Conservation (phyloP, 306 rosid genomes). For the Parietaria judaica region DNA sequence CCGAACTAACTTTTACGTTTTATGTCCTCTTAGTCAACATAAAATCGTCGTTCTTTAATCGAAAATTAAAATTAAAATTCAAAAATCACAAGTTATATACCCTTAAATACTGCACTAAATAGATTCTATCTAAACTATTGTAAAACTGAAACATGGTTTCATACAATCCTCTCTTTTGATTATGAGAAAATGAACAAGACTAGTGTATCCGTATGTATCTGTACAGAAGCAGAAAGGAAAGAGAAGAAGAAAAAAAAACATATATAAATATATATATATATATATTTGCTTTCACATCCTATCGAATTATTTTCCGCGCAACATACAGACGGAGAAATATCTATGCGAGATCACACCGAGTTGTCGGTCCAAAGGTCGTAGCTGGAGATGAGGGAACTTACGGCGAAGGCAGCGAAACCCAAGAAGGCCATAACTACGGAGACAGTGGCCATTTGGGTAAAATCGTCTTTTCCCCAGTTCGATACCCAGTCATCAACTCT, state of each 20-base stretch:
- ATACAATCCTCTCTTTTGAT: not conserved
- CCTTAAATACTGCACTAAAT: no score
- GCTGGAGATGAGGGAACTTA: constrained; percentile 85
- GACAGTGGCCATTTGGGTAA: constrained; percentile 89
- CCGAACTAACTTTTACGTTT: no score
- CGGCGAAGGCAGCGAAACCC: constrained; percentile 78
- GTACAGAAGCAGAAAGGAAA: constrained; percentile 24
- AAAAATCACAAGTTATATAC: no score
- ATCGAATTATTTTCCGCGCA: constrained; percentile 13
- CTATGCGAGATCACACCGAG: constrained; percentile 17
- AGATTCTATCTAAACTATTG: not conserved
- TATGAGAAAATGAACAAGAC: constrained; percentile 14
- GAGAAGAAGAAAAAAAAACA: not conserved
- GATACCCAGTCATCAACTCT: constrained; percentile 92
- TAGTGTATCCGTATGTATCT: constrained; percentile 21
- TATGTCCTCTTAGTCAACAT: no score
- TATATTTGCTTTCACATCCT: constrained; percentile 22
- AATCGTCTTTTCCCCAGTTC: constrained; percentile 96
- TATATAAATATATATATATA: not conserved
- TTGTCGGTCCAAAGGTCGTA: constrained; percentile 56
- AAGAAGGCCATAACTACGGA: constrained; percentile 75
- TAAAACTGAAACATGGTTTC: not conserved
- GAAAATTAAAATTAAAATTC: no score
- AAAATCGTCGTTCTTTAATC: no score
- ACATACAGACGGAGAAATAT: not conserved